phyloP scores from a whole-genome alignment of 1,139 yeast species.

The Blastobotrys capitulatus region DNA sequence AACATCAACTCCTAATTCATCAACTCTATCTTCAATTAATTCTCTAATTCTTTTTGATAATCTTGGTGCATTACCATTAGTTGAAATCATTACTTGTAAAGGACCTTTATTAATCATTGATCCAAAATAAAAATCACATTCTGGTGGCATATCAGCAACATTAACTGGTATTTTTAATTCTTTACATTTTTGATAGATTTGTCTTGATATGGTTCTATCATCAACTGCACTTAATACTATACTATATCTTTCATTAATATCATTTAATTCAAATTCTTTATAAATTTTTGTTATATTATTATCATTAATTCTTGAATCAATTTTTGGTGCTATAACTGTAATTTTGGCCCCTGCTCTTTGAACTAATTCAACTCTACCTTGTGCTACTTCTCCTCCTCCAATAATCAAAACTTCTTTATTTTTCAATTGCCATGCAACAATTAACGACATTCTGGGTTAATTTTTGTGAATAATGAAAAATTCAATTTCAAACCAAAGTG shows the following conservation, averaged over 20 bases:
- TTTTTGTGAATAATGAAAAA: background rate
- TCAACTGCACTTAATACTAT: slow-evolving; percentile 73
- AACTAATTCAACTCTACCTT: slow-evolving; percentile 61
- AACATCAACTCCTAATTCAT: slow-evolving; percentile 31
- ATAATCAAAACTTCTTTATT: slow-evolving; percentile 63
- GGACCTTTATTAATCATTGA: slow-evolving; percentile 73
- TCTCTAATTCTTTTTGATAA: slow-evolving; percentile 63
- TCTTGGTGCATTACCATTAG: slow-evolving; percentile 80
- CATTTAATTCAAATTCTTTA: slow-evolving; percentile 18
- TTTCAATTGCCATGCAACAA: slow-evolving; percentile 70
- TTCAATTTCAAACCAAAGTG: too few relatives aligned
- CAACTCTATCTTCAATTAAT: slow-evolving; percentile 43
- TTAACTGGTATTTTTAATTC: slow-evolving; percentile 55
- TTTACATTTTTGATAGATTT: slow-evolving; percentile 58
- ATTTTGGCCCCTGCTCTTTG: slow-evolving; percentile 64
- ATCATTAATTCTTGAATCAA: slow-evolving; percentile 41
- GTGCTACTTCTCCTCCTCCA: slow-evolving; percentile 82
- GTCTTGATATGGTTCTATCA: slow-evolving; percentile 55
- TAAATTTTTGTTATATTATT: background rate
- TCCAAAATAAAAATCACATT: slow-evolving; percentile 85
- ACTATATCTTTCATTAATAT: slow-evolving; percentile 39
- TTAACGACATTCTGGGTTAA: slow-evolving; percentile 43
- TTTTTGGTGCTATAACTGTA: slow-evolving; percentile 58
- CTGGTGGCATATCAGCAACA: slow-evolving; percentile 77
- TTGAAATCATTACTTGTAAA: slow-evolving; percentile 74